These are phyloP conservation scores for Colletotrichum godetiae DNA, from an alignment of 2,329 filamentous ascomycete species.

Conservation along the genomic window DNA sequence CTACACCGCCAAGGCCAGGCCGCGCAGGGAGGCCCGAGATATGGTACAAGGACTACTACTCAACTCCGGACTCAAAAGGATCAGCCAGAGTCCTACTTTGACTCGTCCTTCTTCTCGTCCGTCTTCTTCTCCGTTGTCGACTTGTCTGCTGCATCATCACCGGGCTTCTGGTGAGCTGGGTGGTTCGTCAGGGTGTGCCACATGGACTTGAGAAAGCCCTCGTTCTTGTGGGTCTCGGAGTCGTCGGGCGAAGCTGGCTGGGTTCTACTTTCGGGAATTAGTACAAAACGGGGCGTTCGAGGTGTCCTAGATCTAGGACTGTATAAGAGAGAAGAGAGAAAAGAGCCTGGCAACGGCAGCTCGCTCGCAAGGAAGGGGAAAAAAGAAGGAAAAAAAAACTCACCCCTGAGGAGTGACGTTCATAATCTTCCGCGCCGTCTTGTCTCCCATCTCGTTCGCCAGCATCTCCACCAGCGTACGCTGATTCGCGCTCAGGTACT, in stretches of 20 bases:
- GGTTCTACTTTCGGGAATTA: conserved; percentile 24
- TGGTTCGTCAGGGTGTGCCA: conserved; percentile 95
- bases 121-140: conserved; percentile 39
- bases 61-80: too few relatives aligned
- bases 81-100: conserved; percentile 48
- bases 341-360: neutral
- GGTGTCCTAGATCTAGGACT: too few relatives aligned
- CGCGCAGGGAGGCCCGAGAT: conserved; percentile 7
- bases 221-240: conserved; percentile 74
- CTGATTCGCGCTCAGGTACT: conserved; percentile 91
- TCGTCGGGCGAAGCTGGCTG: conserved; percentile 39
- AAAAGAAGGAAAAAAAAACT: conserved; percentile 42
- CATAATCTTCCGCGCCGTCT: conserved; percentile 92
- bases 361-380: neutral
- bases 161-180: conserved; percentile 61
- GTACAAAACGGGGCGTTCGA: neutral
- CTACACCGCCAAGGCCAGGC: conserved; percentile 10
- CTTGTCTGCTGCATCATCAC: conserved; percentile 39
- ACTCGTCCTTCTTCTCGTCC: conserved; percentile 39
- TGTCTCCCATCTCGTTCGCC: conserved; percentile 95
- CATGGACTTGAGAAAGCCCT: conserved; percentile 91
- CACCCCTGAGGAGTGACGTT: conserved; percentile 72
- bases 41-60: too few relatives aligned
- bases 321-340: neutral
- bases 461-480: conserved; percentile 94